These are phyloP conservation scores for Guadua angustifolia DNA, from an alignment of 176 grass and related monocot genomes.

Conservation along the genomic window DNA sequence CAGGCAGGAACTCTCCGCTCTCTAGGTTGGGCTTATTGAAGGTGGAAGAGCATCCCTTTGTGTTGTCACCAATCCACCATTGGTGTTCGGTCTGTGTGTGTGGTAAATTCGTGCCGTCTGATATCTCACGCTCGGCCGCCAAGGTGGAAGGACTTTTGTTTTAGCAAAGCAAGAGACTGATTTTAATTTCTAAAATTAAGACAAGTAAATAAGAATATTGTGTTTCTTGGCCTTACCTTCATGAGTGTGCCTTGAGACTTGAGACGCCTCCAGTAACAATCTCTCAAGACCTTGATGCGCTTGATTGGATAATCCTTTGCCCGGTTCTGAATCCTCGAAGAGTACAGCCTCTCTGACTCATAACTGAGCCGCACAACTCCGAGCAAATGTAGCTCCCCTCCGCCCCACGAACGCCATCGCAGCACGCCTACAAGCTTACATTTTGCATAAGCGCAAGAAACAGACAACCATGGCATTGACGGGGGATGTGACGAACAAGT, in stretches of 20 bases:
- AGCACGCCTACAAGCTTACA: conserved; percentile 36
- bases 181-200: neutral
- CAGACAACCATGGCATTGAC: too few relatives aligned
- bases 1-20: too few relatives aligned
- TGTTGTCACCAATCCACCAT: too few relatives aligned
- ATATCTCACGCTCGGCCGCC: too few relatives aligned
- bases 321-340: neutral
- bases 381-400: conserved; percentile 32
- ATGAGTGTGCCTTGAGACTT: conserved; percentile 42
- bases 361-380: neutral
- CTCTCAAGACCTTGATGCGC: conserved; percentile 38
- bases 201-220: neutral
- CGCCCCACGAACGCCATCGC: conserved; percentile 51
- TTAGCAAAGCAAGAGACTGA: too few relatives aligned
- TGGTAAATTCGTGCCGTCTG: too few relatives aligned
- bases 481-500: too few relatives aligned
- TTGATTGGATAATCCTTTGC: conserved; percentile 53
- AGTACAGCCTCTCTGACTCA: conserved; percentile 54
- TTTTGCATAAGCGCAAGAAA: neutral
- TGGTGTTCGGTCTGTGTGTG: too few relatives aligned
- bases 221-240: conserved; percentile 64
- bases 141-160: too few relatives aligned
- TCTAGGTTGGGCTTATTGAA: too few relatives aligned
- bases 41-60: too few relatives aligned
- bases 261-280: too few relatives aligned